Conservation (phyloP, 2,329 filamentous ascomycete genomes). For the Rhynchosporium graminicola region DNA sequence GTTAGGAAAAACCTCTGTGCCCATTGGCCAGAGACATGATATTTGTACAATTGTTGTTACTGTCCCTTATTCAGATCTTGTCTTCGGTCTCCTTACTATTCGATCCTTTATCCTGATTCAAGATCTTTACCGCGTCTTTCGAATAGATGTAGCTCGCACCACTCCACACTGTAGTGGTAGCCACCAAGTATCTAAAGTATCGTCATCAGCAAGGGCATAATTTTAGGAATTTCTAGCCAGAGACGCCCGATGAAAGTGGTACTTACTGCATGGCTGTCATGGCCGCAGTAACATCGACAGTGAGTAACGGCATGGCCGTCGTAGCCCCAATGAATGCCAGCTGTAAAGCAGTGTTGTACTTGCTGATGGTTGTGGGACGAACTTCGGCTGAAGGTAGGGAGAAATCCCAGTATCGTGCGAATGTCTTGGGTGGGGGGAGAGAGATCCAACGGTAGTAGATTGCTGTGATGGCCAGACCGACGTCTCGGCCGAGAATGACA, state of each 20-base stretch:
- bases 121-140: constrained; percentile 88
- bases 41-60: constrained; percentile 39
- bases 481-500: constrained; percentile 89
- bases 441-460: constrained; percentile 97
- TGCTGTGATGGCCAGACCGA: constrained; percentile 78
- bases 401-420: constrained; percentile 95
- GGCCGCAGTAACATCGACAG: constrained; percentile 54
- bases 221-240: not conserved
- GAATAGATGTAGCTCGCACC: constrained; percentile 89
- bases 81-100: constrained; percentile 16
- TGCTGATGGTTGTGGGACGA: constrained; percentile 79
- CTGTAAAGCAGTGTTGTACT: constrained; percentile 93
- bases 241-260: not conserved
- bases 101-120: constrained; percentile 46
- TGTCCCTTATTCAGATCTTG: not conserved
- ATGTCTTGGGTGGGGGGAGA: constrained; percentile 89
- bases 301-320: constrained; percentile 75
- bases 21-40: too few relatives aligned
- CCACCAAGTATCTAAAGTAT: constrained; percentile 69
- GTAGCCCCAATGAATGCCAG: constrained; percentile 82
- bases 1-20: too few relatives aligned
- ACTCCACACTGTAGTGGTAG: constrained; percentile 88
- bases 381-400: constrained; percentile 86
- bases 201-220: constrained; percentile 38
- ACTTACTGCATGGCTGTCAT: constrained; percentile 66